Evolutionary conservation across 2,329 filamentous ascomycete species (phyloP), one percentile per base, ranked within the genome.

Genomic region (Fusarium buharicum): DNA sequence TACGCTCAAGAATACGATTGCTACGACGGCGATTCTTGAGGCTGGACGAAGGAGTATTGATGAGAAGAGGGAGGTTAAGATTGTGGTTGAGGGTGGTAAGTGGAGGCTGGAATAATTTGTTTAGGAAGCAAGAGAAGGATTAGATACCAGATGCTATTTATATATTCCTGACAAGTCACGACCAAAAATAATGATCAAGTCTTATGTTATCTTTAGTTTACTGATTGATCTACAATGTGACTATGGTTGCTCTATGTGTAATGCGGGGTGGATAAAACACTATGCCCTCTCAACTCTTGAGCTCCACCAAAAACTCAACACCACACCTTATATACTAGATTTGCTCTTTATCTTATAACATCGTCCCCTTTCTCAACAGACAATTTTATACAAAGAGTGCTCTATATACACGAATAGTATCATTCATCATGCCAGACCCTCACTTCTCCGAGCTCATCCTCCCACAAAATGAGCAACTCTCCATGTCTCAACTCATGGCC

Each of bases 21-120:
- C 91, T 13, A 97, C 93, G 1, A 96, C 92, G 9, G 93, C 93
- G 1, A 97, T 97, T 63, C 81, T 97, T 53, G 90, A 97, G 77
- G 93, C 93, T 2, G 93, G 94, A 0, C 82, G 93, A 64, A 83
- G 88, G 72, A 94, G 91, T 74, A 84, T 97, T 70, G 93, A 97
- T 74, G 91, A 97, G 82, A 84, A 85, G 53, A 82, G 93, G 52
- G 85, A 91, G 57, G 85, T 97, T 24, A 86, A 87, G 74, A 96
- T 97, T 69, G 81, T 86, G 67, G 79, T 87, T 62, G 81, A 85
- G 69, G 82, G 85, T 54, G 89, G 84, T 0, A 75, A 79, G 24
- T 96, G 91, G 92, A 86, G 82, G 69, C 75, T 96, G 73, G 75
- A 82, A 37, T 86, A 73, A 68, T 46, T 30, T 38, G 12, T 8